Evolutionary conservation across 768 basidiomycete species (phyloP), one percentile per base, ranked within the genome.

Genomic region (Russula foetens): DNA sequence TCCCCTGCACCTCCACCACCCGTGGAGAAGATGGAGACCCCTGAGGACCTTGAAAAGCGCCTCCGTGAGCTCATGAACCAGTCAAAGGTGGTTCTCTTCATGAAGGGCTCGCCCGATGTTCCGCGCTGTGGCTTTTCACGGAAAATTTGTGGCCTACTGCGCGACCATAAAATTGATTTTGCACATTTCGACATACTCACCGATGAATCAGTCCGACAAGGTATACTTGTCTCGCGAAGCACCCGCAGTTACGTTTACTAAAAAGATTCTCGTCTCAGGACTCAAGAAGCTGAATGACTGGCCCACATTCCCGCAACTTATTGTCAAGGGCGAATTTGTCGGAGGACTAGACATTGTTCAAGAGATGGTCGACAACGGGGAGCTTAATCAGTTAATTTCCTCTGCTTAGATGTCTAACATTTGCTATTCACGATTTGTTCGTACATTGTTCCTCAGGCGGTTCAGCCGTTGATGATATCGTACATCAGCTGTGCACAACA

Each of bases 331-430:
- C 23, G 92, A 98, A 71, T 79, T 99, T 19, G 85, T 97, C 17
- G 96, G 96, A n/a, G 96, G 96, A 4, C 74, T 98, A 53, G 96
- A 99, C 70, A 86, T 98, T 53, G 82, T 95, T 24, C 82, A 84
- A 71, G 96, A 98, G 75, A 89, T 95, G 89, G 82, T 81, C 15
- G 82, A 86, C 33, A 85, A 69, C 60, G 92, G 87, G 23, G 94
- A 97, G 73, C 81, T 95, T 59, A 71, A 76, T 55, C 83, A 88
- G 51, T 31, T 76, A 26, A 12, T 58, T 2, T 8, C 21, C 1
- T 50, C 69, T 12, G 64, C 64, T 56, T 62, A 35, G 48, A 3
- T 23, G 14, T 28, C 14, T 6, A 41, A 46, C 46, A 23, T 45
- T 35, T 15, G 39, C 28, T 39, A 29, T 31, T 50, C 28, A 29